These are phyloP conservation scores for Candida boleticola DNA, from an alignment of 805 yeast species.

Conservation along the genomic window DNA sequence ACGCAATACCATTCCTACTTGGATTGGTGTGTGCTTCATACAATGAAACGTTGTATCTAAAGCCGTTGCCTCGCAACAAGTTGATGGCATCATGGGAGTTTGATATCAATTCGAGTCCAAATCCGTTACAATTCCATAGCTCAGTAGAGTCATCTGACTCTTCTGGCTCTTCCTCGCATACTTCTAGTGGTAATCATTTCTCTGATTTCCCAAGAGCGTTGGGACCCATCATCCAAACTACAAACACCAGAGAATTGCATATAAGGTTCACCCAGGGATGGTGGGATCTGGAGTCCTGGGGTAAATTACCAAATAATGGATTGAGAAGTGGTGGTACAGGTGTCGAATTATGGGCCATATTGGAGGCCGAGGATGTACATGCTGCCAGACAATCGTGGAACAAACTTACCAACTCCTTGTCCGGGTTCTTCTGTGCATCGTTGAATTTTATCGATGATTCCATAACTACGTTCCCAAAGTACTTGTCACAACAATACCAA, in stretches of 20 bases:
- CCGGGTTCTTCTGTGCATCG: slow-evolving; percentile 95
- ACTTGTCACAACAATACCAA: slow-evolving; percentile 47
- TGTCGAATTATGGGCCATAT: slow-evolving; percentile 86
- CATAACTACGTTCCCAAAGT: slow-evolving; percentile 59
- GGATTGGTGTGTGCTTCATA: slow-evolving; percentile 27
- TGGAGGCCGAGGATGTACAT: slow-evolving; percentile 58
- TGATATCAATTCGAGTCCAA: slow-evolving; percentile 53
- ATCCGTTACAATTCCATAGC: slow-evolving; percentile 17
- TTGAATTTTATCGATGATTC: slow-evolving; percentile 81
- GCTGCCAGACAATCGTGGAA: slow-evolving; percentile 69
- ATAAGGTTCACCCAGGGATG: slow-evolving; percentile 89
- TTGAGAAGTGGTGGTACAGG: slow-evolving; percentile 85
- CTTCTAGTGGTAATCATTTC: slow-evolving; percentile 51
- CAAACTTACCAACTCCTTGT: slow-evolving; percentile 65
- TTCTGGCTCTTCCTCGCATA: neutral
- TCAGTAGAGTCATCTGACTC: neutral
- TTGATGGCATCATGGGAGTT: slow-evolving; percentile 72
- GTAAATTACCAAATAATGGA: slow-evolving; percentile 74
- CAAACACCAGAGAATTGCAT: slow-evolving; percentile 74
- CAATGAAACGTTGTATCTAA: slow-evolving; percentile 58
- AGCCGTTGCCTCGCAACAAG: slow-evolving; percentile 72
- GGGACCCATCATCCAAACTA: slow-evolving; percentile 68
- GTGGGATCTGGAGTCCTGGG: slow-evolving; percentile 93
- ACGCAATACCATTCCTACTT: neutral
- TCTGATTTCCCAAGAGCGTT: slow-evolving; percentile 76